Base-by-base conservation (phyloP, 1,284 basidiomycete species). In the Ceraceosorus guamensis region DNA sequence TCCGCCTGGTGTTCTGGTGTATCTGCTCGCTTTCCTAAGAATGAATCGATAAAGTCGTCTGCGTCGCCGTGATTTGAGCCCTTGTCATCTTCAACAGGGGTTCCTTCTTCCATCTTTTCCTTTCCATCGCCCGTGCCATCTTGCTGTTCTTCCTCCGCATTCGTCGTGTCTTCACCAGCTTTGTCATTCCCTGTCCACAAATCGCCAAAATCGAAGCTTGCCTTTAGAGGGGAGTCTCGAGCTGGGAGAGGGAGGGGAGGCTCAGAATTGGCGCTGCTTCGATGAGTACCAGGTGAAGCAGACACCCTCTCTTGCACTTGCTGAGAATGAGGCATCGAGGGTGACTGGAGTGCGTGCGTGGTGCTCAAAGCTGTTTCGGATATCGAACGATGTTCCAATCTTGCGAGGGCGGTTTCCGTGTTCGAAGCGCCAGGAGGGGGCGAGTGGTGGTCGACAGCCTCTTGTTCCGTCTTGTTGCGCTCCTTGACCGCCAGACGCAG, bases 11-110 rank as follows among this genome's bases (percentile, higher is more conserved):
- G 39, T 41, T 11, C 11, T 2, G 39, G 39, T 16, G 32, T n/a
- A 7, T 55, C 16, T 31, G 33, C 53, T 7, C 6, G 14, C 55
- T 53, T 57, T 32, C 50, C 50, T 2, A 72, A 57, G 53, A 72
- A 72, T 6, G 63, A 64, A 53, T 72, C 70, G 53, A 72, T 65
- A 45, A 68, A 70, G 30, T 68, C 61, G 50, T 71, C 70, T 4
- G 60, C 56, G n/a, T 35, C 53, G 6, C 18, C 46, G 13, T 39
- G 43, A 4, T 37, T 55, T 8, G 11, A 37, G 31, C 41, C 51
- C 33, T 61, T 37, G 11, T 35, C 52, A 46, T 37, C 55, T 10
- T 53, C 55, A 30, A 5, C 49, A 16, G 6, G 5, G 10, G 39
- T 30, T 13, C 41, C 30, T 16, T 34, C 18, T 7, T 37, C 35